phyloP scores from a whole-genome alignment of 108 stramenopile species.

The Skeletonema menzelii region DNA sequence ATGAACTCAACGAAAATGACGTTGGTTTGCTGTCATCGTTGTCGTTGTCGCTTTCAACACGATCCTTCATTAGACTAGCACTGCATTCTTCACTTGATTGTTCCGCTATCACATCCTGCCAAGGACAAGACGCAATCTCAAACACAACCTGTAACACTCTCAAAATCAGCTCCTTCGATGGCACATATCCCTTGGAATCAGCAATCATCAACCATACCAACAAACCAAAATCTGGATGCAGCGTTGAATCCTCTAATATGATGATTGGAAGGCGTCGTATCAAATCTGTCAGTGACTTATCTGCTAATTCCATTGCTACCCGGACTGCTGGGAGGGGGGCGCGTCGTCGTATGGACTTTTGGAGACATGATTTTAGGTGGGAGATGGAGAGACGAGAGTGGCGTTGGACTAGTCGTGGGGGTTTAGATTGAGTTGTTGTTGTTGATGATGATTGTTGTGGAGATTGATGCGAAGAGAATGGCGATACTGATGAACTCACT shows the following conservation, averaged over 20 bases:
- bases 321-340: slow-evolving; percentile 78
- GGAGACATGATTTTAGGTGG: slow-evolving; percentile 87
- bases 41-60: not conserved
- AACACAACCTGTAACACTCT: slow-evolving; percentile 69
- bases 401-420: slow-evolving; percentile 41
- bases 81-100: not conserved
- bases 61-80: not conserved
- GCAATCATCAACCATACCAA: slow-evolving; percentile 92
- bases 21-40: not conserved
- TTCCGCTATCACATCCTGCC: slow-evolving; percentile 37
- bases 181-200: slow-evolving; percentile 65
- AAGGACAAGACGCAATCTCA: slow-evolving; percentile 80
- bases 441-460: not conserved
- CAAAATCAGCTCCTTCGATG: slow-evolving; percentile 28
- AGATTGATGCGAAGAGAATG: not conserved
- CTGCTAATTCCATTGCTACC: slow-evolving; percentile 81
- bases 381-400: slow-evolving; percentile 72
- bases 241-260: slow-evolving; percentile 84
- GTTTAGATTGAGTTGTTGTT: not conserved
- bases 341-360: slow-evolving; percentile 81
- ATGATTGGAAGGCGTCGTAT: slow-evolving; percentile 89
- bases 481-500: slow-evolving; percentile 25
- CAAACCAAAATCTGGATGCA: slow-evolving; percentile 85
- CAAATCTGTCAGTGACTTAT: slow-evolving; percentile 65
- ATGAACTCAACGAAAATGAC: slow-evolving; percentile 3